phyloP scores from a whole-genome alignment of 352 stramenopile genomes.

The Phytophthora citrophthora region DNA sequence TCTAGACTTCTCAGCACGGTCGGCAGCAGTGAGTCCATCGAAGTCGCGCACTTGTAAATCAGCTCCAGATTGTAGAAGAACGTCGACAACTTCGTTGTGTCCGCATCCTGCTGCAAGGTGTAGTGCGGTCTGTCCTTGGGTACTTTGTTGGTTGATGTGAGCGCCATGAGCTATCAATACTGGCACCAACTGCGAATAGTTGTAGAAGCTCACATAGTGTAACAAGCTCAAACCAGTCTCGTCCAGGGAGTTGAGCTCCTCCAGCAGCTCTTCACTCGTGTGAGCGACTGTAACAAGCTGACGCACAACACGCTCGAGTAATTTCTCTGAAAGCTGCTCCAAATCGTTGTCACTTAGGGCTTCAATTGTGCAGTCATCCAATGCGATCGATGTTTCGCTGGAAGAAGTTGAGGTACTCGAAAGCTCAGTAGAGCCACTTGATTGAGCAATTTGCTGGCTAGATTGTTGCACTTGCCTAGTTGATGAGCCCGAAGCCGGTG shows the following conservation, averaged over 20 bases:
- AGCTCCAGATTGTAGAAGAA: constrained; percentile 64
- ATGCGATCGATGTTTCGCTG: constrained; percentile 23
- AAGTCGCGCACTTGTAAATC: constrained; percentile 76
- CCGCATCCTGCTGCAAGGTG: constrained; percentile 84
- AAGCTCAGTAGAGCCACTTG: constrained; percentile 2
- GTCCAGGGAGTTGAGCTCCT: constrained; percentile 89
- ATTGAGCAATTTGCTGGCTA: constrained; percentile 6
- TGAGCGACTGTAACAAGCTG: constrained; percentile 83
- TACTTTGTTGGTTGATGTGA: constrained; percentile 87
- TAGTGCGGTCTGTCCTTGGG: constrained; percentile 82
- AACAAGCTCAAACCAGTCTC: constrained; percentile 86
- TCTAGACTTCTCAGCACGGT: constrained; percentile 82
- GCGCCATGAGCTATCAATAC: constrained; percentile 82
- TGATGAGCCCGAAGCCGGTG: constrained; percentile 1
- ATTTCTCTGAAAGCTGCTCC: constrained; percentile 76
- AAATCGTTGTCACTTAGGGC: constrained; percentile 80
- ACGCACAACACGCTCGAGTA: constrained; percentile 85
- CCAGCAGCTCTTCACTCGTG: constrained; percentile 80
- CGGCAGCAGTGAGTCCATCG: constrained; percentile 70
- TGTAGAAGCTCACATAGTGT: constrained; percentile 93
- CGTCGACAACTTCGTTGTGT: constrained; percentile 66
- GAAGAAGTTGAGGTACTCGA: constrained; percentile 10
- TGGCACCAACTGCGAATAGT: constrained; percentile 81
- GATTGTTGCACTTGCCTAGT: constrained; percentile 15
- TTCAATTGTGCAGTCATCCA: constrained; percentile 83